Evolutionary conservation across 1,284 basidiomycete genomes (phyloP).

Genomic region (Trametes polyzona): DNA sequence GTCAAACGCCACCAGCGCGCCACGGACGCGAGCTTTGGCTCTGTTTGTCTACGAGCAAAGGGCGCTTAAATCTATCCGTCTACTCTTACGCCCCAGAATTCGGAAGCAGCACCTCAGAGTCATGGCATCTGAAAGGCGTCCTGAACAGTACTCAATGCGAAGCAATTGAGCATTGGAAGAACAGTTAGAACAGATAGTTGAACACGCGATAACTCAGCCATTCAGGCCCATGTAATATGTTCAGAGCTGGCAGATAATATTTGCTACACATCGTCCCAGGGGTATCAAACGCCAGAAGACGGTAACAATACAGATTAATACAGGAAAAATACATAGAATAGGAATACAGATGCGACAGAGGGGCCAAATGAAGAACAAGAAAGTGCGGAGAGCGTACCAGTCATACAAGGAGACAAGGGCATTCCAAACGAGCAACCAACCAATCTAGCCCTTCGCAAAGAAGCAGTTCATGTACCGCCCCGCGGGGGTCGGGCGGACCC

Average conservation of each 20-base stretch:
- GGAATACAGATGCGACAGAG: neutral
- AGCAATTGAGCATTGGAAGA: too few species aligned
- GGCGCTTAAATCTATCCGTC: neutral
- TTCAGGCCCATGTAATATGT: neutral
- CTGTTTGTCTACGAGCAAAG: conserved; percentile 10
- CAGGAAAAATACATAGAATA: conserved; percentile 1
- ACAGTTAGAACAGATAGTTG: too few species aligned
- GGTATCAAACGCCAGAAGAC: neutral
- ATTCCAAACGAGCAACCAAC: neutral
- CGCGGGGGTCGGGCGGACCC: neutral
- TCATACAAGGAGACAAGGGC: neutral
- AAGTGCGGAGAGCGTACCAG: neutral
- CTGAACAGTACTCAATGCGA: too few species aligned
- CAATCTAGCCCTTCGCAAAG: too few species aligned
- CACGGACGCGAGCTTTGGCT: conserved; percentile 9
- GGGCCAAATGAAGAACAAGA: neutral
- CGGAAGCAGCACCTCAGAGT: too few species aligned
- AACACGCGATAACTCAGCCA: too few species aligned
- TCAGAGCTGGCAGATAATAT: neutral
- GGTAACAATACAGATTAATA: neutral
- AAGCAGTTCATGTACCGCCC: neutral
- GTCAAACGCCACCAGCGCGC: neutral
- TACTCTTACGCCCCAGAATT: too few species aligned
- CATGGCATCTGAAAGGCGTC: too few species aligned
- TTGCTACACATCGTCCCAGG: neutral